Evolutionary conservation across 495 filamentous ascomycete genomes (phyloP), one percentile per base, ranked within the genome.

Genomic region (Aspergillus bridgeri): DNA sequence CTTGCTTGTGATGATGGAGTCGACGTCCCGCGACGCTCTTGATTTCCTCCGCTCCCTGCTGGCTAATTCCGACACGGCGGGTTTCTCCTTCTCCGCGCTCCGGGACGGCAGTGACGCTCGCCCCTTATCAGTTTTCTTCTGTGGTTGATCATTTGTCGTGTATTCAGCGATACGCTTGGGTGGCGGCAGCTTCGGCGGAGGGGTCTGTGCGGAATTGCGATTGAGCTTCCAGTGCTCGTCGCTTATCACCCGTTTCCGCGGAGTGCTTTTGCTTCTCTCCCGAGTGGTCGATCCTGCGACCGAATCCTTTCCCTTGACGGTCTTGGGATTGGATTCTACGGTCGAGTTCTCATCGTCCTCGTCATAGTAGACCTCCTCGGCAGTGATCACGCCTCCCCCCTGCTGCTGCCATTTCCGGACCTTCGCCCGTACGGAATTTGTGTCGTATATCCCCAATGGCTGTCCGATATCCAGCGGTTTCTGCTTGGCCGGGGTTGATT

Each of bases 391-490:
- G 65, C 86, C 77, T 65, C 89, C 71, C 63, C 79, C 80, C 81
- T 91, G 76, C 50, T 81, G 77, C 60, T 92, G 89, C 89, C 89
- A 92, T 73, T 83, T 79, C 48, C 86, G 86, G 18, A 92, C 86
- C 60, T 87, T 78, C 38, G 87, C 83, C 49, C 81, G 79, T 9
- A 91, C 89, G n/a, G 79, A 78, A 21, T 81, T 80, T 1, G 80
- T 83, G 59, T 86, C 83, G 55, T 82, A 78, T 42, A 75, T 48
- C 3, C 81, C 82, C 23, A 77, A 65, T 3, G 80, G 74, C 9
- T 68, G 64, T 3, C 82, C 82, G 27, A 82, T 75, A 64, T 83
- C 82, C n/a, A 83, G 58, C 8, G 75, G 55, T 53, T 70, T 73
- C 45, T 64, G 65, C 19, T 73, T 77, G 0, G 64, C 65, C 24